These are phyloP conservation scores for Salix purpurea DNA, from an alignment of 345 rosid genomes.

Conservation along the genomic window DNA sequence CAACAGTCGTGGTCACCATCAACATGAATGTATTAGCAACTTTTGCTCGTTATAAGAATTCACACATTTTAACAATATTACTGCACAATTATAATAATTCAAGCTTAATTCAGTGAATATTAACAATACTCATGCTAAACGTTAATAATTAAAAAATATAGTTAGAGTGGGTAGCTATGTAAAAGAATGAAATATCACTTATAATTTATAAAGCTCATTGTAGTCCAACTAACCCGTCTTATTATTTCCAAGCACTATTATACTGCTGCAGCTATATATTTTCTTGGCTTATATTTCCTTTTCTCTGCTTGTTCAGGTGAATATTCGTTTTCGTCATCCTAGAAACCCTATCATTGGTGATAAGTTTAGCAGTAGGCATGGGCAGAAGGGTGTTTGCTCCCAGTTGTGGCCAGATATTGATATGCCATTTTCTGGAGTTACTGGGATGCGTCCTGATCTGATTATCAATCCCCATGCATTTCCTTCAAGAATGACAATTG, in stretches of 20 bases:
- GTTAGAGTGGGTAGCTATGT: too few species aligned
- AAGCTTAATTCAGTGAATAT: too few species aligned
- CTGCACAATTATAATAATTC: too few species aligned
- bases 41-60: too few species aligned
- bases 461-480: constrained; percentile 98
- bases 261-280: background rate
- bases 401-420: constrained; percentile 95
- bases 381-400: constrained; percentile 98
- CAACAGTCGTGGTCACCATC: too few species aligned
- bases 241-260: background rate
- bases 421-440: constrained; percentile 93
- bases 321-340: constrained; percentile 81
- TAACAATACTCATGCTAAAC: too few species aligned
- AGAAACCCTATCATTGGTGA: constrained; percentile 95
- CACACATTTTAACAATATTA: too few species aligned
- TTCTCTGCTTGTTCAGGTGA: constrained; percentile 45
- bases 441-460: constrained; percentile 98
- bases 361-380: constrained; percentile 97
- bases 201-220: too few species aligned
- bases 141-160: too few species aligned
- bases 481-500: constrained; percentile 98
- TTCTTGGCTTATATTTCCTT: background rate
- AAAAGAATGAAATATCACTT: too few species aligned
- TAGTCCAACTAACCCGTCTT: too few species aligned
- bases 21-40: too few species aligned